Base-by-base conservation (phyloP, 2,329 filamentous ascomycete genomes). In the Teratosphaeria viscida region DNA sequence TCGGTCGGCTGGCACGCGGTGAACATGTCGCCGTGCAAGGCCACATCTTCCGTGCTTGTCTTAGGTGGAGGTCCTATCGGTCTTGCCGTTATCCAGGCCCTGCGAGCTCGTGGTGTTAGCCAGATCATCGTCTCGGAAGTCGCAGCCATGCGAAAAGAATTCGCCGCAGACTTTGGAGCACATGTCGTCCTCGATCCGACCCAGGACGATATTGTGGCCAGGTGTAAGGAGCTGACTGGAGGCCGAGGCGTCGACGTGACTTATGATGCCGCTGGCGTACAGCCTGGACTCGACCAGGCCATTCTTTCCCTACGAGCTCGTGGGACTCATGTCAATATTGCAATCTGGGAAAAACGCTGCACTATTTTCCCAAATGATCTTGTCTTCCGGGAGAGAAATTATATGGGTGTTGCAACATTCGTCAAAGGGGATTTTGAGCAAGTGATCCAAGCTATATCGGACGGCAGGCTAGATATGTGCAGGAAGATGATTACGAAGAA, bases 1-100 rank as follows among this genome's bases (percentile, higher is more conserved):
- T 75, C 80, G 3, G 81, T 83, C 1, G 81, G 78, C 19, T 83
- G 79, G 79, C 81, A 83, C 64, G 80, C 80, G 2, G 78, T 82
- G 37, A 77, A 78, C 54, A 74, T 78, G 57, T 79, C 77, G 43
- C 76, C 77, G 0, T 80, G 77, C 70, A 77, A 78, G 62, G 66
- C 71, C 5, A 76, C 75, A 19, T 74, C 80, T 59, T 69, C 74
- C 0, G 79, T 74, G 0, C 69, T 83, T 23, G 73, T 83, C 16
- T 70, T 82, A 1, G 81, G 81, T 16, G 79, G 78, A 19, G 80
- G 80, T 1, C 80, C 80, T 0, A 82, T 83, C 60, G 80, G 81
- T 8, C 74, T 82, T 6, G 72, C 78, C 1, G 76, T 81, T 23
- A 73, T 81, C 59, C 77, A 79, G 63, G 73, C 73, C 0, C 73